Percentiles rank a stretch among this genome's conserved stretches.
Evolutionary conservation across 2,329 filamentous ascomycete genomes (phyloP).

Genomic region (Colletotrichum karsti): DNA sequence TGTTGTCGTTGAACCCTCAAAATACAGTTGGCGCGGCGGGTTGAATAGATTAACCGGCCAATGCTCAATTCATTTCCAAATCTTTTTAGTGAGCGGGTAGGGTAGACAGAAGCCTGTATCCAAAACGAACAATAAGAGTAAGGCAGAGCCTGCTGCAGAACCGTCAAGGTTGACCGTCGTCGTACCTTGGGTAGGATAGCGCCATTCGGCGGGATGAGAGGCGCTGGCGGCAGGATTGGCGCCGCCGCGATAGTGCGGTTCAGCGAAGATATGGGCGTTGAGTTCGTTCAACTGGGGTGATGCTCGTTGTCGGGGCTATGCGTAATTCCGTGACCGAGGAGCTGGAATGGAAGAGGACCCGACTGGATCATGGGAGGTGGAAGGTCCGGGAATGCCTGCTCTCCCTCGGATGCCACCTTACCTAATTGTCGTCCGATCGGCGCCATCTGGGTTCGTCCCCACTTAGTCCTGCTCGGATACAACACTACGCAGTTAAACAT

Average conservation of each 20-base stretch:
- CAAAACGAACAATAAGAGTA: slow-evolving; percentile 15
- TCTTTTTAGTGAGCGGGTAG: not conserved
- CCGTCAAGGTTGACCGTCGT: not conserved
- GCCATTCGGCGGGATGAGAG: not conserved
- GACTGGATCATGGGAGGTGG: slow-evolving; percentile 4
- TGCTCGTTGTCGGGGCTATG: slow-evolving; percentile 19
- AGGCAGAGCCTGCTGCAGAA: slow-evolving; percentile 10
- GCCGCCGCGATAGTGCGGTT: too few relatives aligned
- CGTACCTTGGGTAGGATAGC: not conserved
- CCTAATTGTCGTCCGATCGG: slow-evolving; percentile 23
- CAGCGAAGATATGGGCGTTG: too few relatives aligned
- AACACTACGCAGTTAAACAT: not conserved
- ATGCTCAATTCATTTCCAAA: slow-evolving; percentile 13
- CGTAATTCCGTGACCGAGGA: slow-evolving; percentile 18
- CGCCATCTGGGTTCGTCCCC: not conserved
- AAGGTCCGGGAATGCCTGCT: slow-evolving; percentile 8
- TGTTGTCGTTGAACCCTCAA: too few relatives aligned
- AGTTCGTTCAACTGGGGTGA: slow-evolving; percentile 19
- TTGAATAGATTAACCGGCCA: not conserved
- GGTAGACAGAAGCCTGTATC: not conserved
- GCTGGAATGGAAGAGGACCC: slow-evolving; percentile 15
- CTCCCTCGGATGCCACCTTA: slow-evolving; percentile 13
- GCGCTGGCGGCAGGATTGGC: not conserved
- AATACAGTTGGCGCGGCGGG: slow-evolving; percentile 3
- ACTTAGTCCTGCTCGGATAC: not conserved